Evolutionary conservation across 2,329 filamentous ascomycete genomes (phyloP).

Genomic region (Alternaria burnsii): DNA sequence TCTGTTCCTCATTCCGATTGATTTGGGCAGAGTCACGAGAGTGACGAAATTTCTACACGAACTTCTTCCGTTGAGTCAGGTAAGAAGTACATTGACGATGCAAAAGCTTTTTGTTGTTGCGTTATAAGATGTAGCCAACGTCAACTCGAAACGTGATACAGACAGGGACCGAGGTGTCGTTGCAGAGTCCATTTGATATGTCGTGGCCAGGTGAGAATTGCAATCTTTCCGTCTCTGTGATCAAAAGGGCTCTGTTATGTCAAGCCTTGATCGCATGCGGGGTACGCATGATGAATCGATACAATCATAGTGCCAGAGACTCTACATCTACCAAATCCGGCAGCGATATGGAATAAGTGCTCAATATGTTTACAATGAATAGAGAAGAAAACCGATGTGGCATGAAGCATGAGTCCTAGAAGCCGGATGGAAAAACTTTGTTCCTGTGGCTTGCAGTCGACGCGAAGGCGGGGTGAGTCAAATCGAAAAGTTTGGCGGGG

Average conservation of each 20-base stretch:
- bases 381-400: not conserved
- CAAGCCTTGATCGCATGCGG: not conserved
- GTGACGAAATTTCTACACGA: not conserved
- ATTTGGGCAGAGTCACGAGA: slow-evolving; percentile 2
- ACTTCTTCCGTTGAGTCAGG: not conserved
- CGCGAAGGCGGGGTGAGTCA: slow-evolving; percentile 29
- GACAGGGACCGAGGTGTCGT: not conserved
- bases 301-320: not conserved
- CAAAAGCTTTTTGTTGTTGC: not conserved
- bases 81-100: not conserved
- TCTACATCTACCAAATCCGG: not conserved
- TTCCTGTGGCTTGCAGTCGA: slow-evolving; percentile 11
- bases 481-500: slow-evolving; percentile 32
- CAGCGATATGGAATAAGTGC: not conserved
- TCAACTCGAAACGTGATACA: not conserved
- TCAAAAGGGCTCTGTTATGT: not conserved
- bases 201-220: too few relatives aligned
- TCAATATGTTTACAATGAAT: not conserved
- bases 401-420: not conserved
- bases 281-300: not conserved
- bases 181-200: too few relatives aligned
- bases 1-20: not conserved
- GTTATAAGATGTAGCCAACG: not conserved
- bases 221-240: not conserved
- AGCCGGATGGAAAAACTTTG: slow-evolving; percentile 25